These are phyloP conservation scores for Myxozyma lipomycoides DNA, from an alignment of 805 yeast species.

Conservation along the genomic window DNA sequence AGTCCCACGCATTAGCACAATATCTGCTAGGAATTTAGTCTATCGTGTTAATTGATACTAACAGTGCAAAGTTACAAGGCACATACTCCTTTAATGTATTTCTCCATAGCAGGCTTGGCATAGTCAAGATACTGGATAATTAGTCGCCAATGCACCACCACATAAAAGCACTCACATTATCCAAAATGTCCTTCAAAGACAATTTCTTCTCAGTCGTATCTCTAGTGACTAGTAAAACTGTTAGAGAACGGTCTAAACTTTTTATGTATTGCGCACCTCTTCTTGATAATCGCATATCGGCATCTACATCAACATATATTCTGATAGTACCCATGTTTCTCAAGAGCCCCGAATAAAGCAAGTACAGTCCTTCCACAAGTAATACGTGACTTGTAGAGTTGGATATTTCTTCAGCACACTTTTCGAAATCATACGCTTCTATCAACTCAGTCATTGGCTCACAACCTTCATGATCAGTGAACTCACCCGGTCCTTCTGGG, in stretches of 20 bases:
- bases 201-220: constrained; percentile 17
- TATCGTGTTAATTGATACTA: constrained; percentile 7
- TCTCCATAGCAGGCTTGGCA: constrained; percentile 64
- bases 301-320: constrained; percentile 78
- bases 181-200: constrained; percentile 12
- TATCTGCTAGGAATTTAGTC: constrained; percentile 70
- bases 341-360: constrained; percentile 61
- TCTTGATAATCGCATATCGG: constrained; percentile 75
- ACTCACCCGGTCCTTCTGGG: constrained; percentile 23
- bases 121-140: constrained; percentile 45
- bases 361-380: constrained; percentile 75
- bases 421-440: constrained; percentile 16
- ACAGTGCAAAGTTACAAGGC: neutral
- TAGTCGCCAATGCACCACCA: neutral
- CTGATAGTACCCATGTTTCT: constrained; percentile 57
- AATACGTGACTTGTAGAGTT: constrained; percentile 34
- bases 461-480: neutral
- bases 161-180: constrained; percentile 5
- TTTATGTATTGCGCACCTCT: constrained; percentile 47
- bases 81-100: constrained; percentile 44
- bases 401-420: constrained; percentile 5
- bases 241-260: neutral
- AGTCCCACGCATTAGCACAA: constrained; percentile 68
- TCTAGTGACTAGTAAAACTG: constrained; percentile 6
- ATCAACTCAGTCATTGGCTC: neutral